A percentile compares a stretch with the other conserved stretches of the same genome.
Conservation (phyloP, 805 yeast species). For the Isabelozyma rhagii region DNA sequence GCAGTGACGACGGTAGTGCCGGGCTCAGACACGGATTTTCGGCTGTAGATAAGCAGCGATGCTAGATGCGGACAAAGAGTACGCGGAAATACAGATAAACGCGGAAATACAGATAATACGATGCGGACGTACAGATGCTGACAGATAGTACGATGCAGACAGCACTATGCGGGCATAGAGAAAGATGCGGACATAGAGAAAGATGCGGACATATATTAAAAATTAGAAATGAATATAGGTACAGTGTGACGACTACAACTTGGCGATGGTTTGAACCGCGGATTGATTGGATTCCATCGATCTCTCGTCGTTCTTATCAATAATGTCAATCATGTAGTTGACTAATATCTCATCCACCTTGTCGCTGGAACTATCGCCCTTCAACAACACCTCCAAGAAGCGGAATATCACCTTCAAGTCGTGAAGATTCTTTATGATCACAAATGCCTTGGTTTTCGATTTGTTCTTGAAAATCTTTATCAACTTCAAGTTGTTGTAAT, state of each 20-base stretch:
- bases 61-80: no score
- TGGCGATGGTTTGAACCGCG: conserved; percentile 1
- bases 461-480: conserved; percentile 39
- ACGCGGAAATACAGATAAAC: no score
- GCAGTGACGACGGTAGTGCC: neutral
- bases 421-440: conserved; percentile 22
- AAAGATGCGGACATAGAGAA: no score
- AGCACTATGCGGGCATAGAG: no score
- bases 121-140: no score
- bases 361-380: neutral
- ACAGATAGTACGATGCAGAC: no score
- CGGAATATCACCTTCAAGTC: conserved; percentile 23
- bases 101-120: no score
- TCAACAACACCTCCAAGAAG: conserved; percentile 20
- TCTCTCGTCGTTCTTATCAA: conserved; percentile 23
- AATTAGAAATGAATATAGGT: neutral
- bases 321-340: conserved; percentile 28
- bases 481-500: conserved; percentile 31
- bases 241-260: neutral
- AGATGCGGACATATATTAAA: no score
- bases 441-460: conserved; percentile 39
- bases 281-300: neutral
- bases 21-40: no score
- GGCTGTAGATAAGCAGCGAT: no score
- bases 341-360: conserved; percentile 12